Percentiles rank a stretch among this genome's conserved stretches.
phyloP scores from a whole-genome alignment of 2,329 filamentous ascomycete species.

The Apiospora hydei region DNA sequence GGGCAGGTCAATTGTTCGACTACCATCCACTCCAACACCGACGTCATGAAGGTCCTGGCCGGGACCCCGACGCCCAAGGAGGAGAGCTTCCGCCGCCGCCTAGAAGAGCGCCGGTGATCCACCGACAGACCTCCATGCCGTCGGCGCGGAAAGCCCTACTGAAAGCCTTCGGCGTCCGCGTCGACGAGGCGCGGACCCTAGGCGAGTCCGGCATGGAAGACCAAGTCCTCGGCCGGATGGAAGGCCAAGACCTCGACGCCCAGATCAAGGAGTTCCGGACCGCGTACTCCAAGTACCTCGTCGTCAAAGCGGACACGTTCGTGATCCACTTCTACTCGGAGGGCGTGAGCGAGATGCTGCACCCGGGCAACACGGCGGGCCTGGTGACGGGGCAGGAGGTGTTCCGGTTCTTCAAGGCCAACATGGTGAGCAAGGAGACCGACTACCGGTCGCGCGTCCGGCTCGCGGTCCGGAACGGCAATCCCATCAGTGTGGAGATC shows the following conservation, averaged over 20 bases:
- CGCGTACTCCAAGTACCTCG: conserved; percentile 39
- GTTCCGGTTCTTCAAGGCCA: conserved; percentile 38
- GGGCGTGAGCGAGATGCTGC: conserved; percentile 35
- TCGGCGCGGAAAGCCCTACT: conserved; percentile 15
- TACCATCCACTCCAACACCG: conserved; percentile 49
- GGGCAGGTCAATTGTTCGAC: conserved; percentile 55
- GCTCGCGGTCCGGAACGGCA: conserved; percentile 34
- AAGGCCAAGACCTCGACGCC: conserved; percentile 35
- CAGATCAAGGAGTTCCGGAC: conserved; percentile 41
- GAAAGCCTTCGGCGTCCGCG: conserved; percentile 24
- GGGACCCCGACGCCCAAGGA: conserved; percentile 29
- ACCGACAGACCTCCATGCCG: conserved; percentile 9
- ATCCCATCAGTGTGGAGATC: conserved; percentile 40
- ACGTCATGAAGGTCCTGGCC: conserved; percentile 48
- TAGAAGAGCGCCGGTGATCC: neutral
- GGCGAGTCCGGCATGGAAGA: conserved; percentile 35
- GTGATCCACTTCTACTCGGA: conserved; percentile 38
- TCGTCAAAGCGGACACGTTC: conserved; percentile 35
- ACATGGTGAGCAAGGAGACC: conserved; percentile 35
- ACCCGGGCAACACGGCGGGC: conserved; percentile 28
- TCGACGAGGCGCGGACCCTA: conserved; percentile 19
- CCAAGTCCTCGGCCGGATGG: conserved; percentile 35
- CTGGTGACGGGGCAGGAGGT: conserved; percentile 35
- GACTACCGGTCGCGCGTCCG: conserved; percentile 37
- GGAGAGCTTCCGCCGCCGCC: conserved; percentile 33